Evolutionary conservation across 2,329 filamentous ascomycete species (phyloP).

Genomic region (Botrytis byssoidea): DNA sequence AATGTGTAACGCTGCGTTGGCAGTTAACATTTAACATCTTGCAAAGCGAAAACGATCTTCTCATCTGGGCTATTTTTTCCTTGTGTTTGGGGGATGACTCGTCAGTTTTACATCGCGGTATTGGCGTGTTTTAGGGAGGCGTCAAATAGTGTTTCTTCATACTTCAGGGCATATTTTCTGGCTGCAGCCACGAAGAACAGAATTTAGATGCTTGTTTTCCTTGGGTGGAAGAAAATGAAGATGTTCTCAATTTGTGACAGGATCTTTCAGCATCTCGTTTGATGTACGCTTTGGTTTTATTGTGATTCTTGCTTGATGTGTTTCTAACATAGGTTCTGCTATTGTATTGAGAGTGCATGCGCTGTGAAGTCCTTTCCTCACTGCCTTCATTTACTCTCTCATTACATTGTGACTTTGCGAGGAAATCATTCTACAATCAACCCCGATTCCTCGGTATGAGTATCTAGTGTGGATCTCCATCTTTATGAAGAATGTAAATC

Average conservation of each 20-base stretch:
- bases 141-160: constrained; percentile 29
- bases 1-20: background rate
- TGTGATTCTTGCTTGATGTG: constrained; percentile 2
- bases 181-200: constrained; percentile 13
- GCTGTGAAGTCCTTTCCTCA: background rate
- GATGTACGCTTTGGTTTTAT: background rate
- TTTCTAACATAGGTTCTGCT: constrained; percentile 7
- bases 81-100: constrained; percentile 23
- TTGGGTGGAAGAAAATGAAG: constrained; percentile 8
- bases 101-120: constrained; percentile 22
- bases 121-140: constrained; percentile 36
- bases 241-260: background rate
- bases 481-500: background rate
- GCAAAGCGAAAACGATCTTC: constrained; percentile 17
- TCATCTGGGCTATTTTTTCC: constrained; percentile 23
- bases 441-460: background rate
- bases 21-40: constrained; percentile 16
- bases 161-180: constrained; percentile 23
- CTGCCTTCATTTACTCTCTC: background rate
- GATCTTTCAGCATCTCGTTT: background rate
- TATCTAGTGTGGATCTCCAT: background rate
- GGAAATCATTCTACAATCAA: background rate
- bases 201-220: constrained; percentile 21
- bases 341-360: background rate
- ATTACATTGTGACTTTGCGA: background rate